These are phyloP conservation scores for Lachancea dasiensis DNA, from an alignment of 805 yeast genomes.

Conservation along the genomic window DNA sequence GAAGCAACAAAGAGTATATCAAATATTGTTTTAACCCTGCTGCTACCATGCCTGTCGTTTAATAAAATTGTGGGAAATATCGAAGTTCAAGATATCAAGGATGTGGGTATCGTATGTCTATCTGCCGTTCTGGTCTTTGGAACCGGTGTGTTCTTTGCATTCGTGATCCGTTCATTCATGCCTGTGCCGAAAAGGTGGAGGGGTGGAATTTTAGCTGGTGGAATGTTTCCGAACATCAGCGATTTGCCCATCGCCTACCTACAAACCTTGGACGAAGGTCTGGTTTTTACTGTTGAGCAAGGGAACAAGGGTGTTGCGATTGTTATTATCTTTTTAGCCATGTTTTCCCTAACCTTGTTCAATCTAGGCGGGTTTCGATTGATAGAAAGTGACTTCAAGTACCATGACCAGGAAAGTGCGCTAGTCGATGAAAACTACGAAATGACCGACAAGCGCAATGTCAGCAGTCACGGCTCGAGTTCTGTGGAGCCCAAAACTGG, in stretches of 20 bases:
- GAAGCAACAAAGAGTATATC: conserved; percentile 59
- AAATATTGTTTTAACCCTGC: conserved; percentile 53
- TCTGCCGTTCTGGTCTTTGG: conserved; percentile 46
- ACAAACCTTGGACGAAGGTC: conserved; percentile 59
- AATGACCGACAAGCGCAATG: conserved; percentile 7
- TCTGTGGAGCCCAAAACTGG: not conserved
- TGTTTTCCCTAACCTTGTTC: conserved; percentile 61
- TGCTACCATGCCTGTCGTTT: conserved; percentile 63
- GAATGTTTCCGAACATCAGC: conserved; percentile 66
- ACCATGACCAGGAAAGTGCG: conserved; percentile 24
- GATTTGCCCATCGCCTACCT: conserved; percentile 75
- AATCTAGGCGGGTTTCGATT: conserved; percentile 70
- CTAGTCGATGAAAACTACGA: conserved; percentile 13
- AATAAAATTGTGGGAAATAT: conserved; percentile 57
- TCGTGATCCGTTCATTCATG: conserved; percentile 19
- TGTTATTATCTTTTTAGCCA: conserved; percentile 67
- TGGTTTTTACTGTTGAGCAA: conserved; percentile 49
- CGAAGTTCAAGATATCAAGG: conserved; percentile 58
- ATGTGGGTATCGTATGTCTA: conserved; percentile 57
- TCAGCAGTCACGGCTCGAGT: not conserved
- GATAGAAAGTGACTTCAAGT: conserved; percentile 60
- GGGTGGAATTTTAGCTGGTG: conserved; percentile 66
- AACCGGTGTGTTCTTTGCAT: conserved; percentile 46
- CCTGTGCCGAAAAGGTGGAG: conserved; percentile 63
- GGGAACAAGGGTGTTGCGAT: conserved; percentile 78